Evolutionary conservation across 495 filamentous ascomycete genomes (phyloP).

Genomic region (Amorphotheca resinae): DNA sequence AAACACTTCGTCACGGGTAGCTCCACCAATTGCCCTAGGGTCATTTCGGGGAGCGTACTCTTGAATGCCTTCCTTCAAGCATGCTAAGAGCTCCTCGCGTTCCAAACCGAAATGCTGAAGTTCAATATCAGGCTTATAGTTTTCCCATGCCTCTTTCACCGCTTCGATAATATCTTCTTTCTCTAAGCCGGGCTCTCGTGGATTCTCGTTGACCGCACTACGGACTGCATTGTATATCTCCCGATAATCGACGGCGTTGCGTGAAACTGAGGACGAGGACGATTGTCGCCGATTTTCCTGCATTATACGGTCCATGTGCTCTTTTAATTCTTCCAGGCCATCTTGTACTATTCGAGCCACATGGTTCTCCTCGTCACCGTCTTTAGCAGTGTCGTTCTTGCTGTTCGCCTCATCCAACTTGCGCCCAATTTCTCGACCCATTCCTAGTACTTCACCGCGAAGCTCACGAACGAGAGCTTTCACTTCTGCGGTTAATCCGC

Average conservation of each 20-base stretch:
- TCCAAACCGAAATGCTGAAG: slow-evolving; percentile 81
- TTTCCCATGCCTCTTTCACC: slow-evolving; percentile 79
- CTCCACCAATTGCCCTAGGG: slow-evolving; percentile 32
- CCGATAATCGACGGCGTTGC: slow-evolving; percentile 46
- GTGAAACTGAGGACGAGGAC: slow-evolving; percentile 27
- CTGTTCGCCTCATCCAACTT: slow-evolving; percentile 51
- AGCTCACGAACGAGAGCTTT: slow-evolving; percentile 82
- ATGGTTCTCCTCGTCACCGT: slow-evolving; percentile 49
- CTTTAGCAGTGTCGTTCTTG: slow-evolving; percentile 32
- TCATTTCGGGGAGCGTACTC: slow-evolving; percentile 50
- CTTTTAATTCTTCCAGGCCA: slow-evolving; percentile 64
- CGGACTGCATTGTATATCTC: slow-evolving; percentile 74
- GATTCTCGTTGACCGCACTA: slow-evolving; percentile 63
- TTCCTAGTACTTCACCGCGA: slow-evolving; percentile 82
- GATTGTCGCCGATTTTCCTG: slow-evolving; percentile 63
- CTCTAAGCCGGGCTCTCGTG: slow-evolving; percentile 27
- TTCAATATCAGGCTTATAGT: slow-evolving; percentile 84
- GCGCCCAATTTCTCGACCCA: slow-evolving; percentile 80
- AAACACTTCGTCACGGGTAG: slow-evolving; percentile 68
- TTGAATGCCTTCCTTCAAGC: slow-evolving; percentile 70
- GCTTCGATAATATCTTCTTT: slow-evolving; percentile 77
- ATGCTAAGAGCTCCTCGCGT: slow-evolving; percentile 74
- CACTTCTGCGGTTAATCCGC: slow-evolving; percentile 77
- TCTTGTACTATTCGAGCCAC: slow-evolving; percentile 66
- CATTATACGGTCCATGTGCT: slow-evolving; percentile 64